Evolutionary conservation across 164 flowering plant species (phyloP).

Genomic region (Aristolochia californica): DNA sequence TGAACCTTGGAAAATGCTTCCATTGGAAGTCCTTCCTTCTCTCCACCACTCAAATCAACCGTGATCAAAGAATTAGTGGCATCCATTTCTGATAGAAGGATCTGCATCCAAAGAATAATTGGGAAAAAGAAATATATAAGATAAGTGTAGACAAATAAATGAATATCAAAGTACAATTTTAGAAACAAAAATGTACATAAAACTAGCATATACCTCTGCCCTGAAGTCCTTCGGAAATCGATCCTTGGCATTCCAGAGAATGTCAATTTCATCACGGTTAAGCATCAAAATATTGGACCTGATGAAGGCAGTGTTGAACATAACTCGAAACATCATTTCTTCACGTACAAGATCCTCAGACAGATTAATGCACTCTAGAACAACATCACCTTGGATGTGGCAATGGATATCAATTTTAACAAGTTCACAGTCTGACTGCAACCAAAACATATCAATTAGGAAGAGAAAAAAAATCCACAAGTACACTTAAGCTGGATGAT

Average conservation of each 20-base stretch:
- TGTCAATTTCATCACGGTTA: constrained; percentile 79
- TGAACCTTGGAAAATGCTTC: constrained; percentile 86
- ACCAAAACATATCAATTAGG: constrained; percentile 4
- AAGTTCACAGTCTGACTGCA: constrained; percentile 81
- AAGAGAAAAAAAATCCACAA: neutral
- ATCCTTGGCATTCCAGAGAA: constrained; percentile 67
- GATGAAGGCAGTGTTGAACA: constrained; percentile 90
- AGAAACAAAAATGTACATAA: neutral
- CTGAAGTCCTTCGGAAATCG: constrained; percentile 75
- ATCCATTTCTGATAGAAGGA: constrained; percentile 91
- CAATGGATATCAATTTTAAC: constrained; percentile 85
- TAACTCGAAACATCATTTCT: constrained; percentile 70
- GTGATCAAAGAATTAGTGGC: constrained; percentile 37
- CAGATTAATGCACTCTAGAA: constrained; percentile 74
- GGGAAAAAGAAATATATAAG: neutral
- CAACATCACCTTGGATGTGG: constrained; percentile 89
- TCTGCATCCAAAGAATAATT: constrained; percentile 16
- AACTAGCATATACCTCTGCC: constrained; percentile 58
- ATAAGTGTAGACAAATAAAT: neutral
- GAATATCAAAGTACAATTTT: neutral
- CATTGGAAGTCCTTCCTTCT: constrained; percentile 77
- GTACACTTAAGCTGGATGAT: neutral
- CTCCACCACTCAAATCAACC: constrained; percentile 37
- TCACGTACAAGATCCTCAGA: constrained; percentile 61
- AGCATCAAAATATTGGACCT: constrained; percentile 88